Evolutionary conservation across 352 stramenopile genomes (phyloP).

Genomic region (Pythium phragmiticola): DNA sequence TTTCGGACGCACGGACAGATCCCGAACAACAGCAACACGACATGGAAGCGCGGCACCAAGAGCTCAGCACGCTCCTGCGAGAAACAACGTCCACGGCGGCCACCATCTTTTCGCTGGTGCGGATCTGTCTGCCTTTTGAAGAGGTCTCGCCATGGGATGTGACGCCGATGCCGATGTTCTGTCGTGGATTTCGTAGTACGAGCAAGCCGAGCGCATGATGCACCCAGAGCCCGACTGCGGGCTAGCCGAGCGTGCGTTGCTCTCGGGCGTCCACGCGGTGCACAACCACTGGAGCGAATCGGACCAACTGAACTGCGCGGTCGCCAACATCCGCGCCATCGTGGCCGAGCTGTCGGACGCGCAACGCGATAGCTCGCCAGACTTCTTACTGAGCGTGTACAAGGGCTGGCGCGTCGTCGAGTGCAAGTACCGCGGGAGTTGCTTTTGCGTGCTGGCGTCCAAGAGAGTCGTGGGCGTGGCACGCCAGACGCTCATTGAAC

Average conservation of each 20-base stretch:
- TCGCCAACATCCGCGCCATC: constrained; percentile 14
- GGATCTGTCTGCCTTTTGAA: neutral
- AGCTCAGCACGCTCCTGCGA: constrained; percentile 6
- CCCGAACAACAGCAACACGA: neutral
- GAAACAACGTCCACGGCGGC: constrained; percentile 7
- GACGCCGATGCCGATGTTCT: neutral
- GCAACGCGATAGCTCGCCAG: neutral
- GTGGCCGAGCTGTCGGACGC: neutral
- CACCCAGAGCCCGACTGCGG: neutral
- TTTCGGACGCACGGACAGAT: neutral
- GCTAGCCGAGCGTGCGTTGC: neutral
- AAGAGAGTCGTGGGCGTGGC: constrained; percentile 4
- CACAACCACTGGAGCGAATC: neutral
- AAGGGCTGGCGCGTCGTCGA: constrained; percentile 22
- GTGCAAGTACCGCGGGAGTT: constrained; percentile 5
- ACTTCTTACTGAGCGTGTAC: constrained; percentile 10
- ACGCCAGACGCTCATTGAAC: neutral
- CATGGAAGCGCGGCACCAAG: neutral
- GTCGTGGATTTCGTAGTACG: constrained; percentile 4
- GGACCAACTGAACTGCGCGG: constrained; percentile 8
- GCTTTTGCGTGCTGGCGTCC: constrained; percentile 9
- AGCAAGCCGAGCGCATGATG: constrained; percentile 9
- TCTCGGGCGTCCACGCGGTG: neutral
- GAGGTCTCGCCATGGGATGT: neutral
- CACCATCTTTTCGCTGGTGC: constrained; percentile 12